Evolutionary conservation across 805 yeast genomes (phyloP), one percentile per base, ranked within the genome.

Genomic region (Pichia eremophila): DNA sequence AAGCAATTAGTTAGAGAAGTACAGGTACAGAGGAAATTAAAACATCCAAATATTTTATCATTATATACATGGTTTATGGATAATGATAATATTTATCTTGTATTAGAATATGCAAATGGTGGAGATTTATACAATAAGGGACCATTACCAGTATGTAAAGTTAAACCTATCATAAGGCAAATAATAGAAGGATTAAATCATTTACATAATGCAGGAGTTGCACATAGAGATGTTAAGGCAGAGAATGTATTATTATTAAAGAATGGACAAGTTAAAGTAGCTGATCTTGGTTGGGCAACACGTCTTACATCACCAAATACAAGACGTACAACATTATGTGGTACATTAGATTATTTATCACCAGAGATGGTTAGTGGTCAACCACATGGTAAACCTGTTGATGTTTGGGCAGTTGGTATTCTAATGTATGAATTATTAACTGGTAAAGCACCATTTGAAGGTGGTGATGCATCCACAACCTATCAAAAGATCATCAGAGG

Each of bases 231-330:
- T 61, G 78, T 91, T 54, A 91, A 91, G 64, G 98, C 98, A 0
- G 98, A 93, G 61, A 91, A 91, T 57, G 85, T 91, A 44, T 66
- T 91, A 40, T 68, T 91, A 11, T 6, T 87, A 88, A 8, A 74
- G 81, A 51, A 18, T 17, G 79, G 86, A 59, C 85, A 31, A 8
- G 43, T 37, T 3, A 40, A 39, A 8, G 76, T 91, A 37, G 83
- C 96, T 18, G 99, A 91, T 66, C 91, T 93, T 62, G 99, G 99
- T 14, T 91, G 97, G 97, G 84, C 95, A 47, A 91, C 90, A 11
- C 32, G 32, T n/a, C 14, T 89, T 5, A 66, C 75, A 8, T 49
- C 40, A 15, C 50, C 51, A 15, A 66, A 75, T 15, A 51, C 51
- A 14, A 75, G 77, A 52, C 69, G 96, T 57, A 72, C 79, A 15